Base-by-base conservation (phyloP, 1,139 yeast genomes). In the Scheffersomyces titani region DNA sequence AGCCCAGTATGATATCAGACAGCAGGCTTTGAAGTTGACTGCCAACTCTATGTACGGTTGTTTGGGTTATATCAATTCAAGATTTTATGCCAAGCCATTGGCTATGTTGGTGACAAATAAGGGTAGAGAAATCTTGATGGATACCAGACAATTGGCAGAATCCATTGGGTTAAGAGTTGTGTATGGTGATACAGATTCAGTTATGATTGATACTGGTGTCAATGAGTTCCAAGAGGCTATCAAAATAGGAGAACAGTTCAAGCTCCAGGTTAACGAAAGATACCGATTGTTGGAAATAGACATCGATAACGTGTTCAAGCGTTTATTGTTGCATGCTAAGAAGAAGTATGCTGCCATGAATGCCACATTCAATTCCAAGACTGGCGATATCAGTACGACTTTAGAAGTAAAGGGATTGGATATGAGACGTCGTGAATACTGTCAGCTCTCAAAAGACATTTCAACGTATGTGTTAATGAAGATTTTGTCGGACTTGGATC, bases 21-120 rank as follows among this genome's bases (percentile, higher is more conserved):
- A 96, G 73, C 97, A 90, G 69, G 99, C 99, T 0, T 83, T 96
- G 69, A 96, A 96, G 71, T 82, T 96, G 68, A 96, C 99, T 1
- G 99, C 99, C 19, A 96, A 96, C 74, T 94, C 99, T 40, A 94
- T 96, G 98, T 96, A 96, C 75, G 99, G 99, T 70, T 96, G 99
- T 83, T 83, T 96, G 65, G 99, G 99, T 62, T 93, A 88, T 71
- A 89, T 90, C 11, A 85, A 89, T 66, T 92, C 98, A 22, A 84
- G 99, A 66, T 96, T 96, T 71, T 94, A 93, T 69, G 99, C 99
- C 13, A 89, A 92, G 68, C 98, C 98, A 0, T 80, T 96, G 65
- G 99, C 99, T 6, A 92, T 92, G 93, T 79, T 96, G 69, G 97
- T 93, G 53, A 96, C 99, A 1, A 89, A 87, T 67, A 92, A 92